A percentile compares a stretch with the other conserved stretches of the same genome.
phyloP scores from a whole-genome alignment of 768 basidiomycete genomes.

The Rhizopogon salebrosus region DNA sequence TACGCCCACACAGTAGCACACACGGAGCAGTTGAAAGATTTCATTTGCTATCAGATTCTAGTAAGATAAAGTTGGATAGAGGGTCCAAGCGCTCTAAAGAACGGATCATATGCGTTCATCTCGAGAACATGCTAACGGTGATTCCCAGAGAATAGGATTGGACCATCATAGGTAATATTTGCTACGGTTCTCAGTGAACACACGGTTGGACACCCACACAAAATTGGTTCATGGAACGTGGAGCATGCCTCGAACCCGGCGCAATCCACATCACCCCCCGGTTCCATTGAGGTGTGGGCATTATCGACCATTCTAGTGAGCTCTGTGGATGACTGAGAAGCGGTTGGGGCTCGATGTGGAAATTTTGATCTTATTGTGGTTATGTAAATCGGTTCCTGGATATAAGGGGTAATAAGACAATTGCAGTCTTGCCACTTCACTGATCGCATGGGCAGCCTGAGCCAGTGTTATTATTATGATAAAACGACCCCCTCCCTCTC shows the following conservation, averaged over 20 bases:
- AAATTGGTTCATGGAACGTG: neutral
- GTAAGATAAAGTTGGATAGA: neutral
- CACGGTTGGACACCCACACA: neutral
- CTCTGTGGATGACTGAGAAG: neutral
- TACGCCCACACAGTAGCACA: neutral
- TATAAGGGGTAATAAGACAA: conserved; percentile 23
- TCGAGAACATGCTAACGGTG: neutral
- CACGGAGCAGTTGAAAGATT: neutral
- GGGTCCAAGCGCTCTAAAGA: neutral
- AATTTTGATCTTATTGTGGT: conserved; percentile 20
- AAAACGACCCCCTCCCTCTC: conserved; percentile 1
- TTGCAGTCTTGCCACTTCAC: conserved; percentile 7
- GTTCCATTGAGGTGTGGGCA: neutral
- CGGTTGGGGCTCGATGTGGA: neutral
- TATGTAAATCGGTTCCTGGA: conserved; percentile 4
- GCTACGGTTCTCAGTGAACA: neutral
- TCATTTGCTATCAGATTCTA: neutral
- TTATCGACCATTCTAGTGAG: neutral
- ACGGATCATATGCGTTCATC: no score
- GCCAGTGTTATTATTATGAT: neutral
- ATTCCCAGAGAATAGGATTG: neutral
- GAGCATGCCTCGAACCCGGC: neutral
- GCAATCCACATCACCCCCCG: no score
- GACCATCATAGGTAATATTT: neutral
- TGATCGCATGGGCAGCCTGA: neutral